Evolutionary conservation across 129 eudicot species (phyloP).

Genomic region (Chrysanthemum lavandulifolium): DNA sequence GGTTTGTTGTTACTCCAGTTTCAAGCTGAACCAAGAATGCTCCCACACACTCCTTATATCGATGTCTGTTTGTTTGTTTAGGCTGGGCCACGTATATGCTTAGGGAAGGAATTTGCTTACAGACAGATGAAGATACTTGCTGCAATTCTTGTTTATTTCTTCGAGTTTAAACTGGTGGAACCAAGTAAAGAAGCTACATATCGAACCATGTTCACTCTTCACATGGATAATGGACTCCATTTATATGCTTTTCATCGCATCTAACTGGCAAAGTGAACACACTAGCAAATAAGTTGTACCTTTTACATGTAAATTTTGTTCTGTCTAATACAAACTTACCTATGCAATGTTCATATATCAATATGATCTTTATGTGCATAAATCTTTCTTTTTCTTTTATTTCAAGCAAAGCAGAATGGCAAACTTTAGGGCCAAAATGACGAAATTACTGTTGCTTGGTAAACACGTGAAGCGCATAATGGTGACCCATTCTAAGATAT

Average conservation of each 20-base stretch:
- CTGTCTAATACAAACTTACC: background rate
- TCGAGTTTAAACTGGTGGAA: slow-evolving; percentile 45
- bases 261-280: background rate
- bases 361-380: background rate
- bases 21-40: background rate
- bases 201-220: slow-evolving; percentile 59
- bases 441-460: too few species aligned
- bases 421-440: too few species aligned
- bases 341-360: background rate
- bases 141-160: slow-evolving; percentile 42
- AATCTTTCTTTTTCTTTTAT: background rate
- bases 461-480: too few species aligned
- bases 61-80: slow-evolving; percentile 24
- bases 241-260: slow-evolving; percentile 34
- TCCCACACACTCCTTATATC: background rate
- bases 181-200: slow-evolving; percentile 46
- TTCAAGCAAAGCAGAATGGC: too few species aligned
- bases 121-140: slow-evolving; percentile 65
- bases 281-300: background rate
- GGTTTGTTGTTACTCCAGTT: slow-evolving; percentile 27
- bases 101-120: slow-evolving; percentile 78
- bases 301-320: background rate
- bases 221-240: slow-evolving; percentile 54
- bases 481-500: too few species aligned
- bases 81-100: slow-evolving; percentile 62